Conservation (phyloP, 257 asterid genomes). For the Phtheirospermum japonicum region DNA sequence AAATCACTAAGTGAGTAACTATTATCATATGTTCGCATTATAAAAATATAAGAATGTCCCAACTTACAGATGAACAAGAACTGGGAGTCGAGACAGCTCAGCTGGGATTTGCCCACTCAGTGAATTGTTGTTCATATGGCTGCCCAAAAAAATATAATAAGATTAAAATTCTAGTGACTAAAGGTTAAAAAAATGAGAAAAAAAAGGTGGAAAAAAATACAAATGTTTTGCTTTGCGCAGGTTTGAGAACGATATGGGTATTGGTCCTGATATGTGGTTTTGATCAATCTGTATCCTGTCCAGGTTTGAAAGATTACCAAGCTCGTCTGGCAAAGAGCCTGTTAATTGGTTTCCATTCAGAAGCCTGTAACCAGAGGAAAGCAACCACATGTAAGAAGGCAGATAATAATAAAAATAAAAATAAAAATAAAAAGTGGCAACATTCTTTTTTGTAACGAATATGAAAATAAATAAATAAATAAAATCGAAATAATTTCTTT, state of each 20-base stretch:
- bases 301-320: constrained; percentile 75
- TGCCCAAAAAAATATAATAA: constrained; percentile 42
- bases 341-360: constrained; percentile 88
- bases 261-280: constrained; percentile 77
- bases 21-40: background rate
- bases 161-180: constrained; percentile 23
- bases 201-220: too few species aligned
- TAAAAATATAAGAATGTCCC: constrained; percentile 8
- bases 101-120: constrained; percentile 85
- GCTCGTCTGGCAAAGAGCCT: constrained; percentile 90
- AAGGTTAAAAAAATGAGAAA: too few species aligned
- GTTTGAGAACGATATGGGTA: constrained; percentile 81
- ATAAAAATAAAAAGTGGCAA: background rate
- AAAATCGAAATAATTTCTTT: background rate
- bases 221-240: constrained; percentile 61
- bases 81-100: constrained; percentile 76
- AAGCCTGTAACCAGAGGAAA: constrained; percentile 57
- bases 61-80: constrained; percentile 91
- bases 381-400: background rate
- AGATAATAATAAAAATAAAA: background rate
- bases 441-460: background rate
- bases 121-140: constrained; percentile 99
- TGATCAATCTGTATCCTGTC: constrained; percentile 93
- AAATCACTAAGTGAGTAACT: constrained; percentile 23
- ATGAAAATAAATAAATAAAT: background rate